Evolutionary conservation across 371 early-diverging fungal genomes (phyloP).

Genomic region (Apophysomyces trapeziformis): DNA sequence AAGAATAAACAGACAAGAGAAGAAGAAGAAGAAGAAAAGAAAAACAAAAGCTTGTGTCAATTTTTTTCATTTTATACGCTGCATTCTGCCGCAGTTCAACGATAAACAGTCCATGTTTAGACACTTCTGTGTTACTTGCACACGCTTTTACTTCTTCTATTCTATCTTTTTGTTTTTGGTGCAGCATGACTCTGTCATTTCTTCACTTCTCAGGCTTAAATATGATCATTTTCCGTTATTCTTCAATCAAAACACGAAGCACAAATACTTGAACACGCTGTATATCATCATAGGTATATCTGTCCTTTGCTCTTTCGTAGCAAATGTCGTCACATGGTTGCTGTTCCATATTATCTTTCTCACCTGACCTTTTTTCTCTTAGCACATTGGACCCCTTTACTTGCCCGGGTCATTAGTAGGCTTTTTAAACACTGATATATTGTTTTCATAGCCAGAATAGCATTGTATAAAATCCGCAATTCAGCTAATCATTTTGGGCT

Average conservation of each 20-base stretch:
- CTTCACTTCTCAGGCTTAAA: too few species aligned
- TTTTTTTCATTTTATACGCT: not conserved
- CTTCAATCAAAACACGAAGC: too few species aligned
- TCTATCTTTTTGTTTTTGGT: not conserved
- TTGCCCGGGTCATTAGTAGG: not conserved
- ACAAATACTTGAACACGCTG: too few species aligned
- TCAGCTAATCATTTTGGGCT: too few species aligned
- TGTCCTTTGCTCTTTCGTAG: not conserved
- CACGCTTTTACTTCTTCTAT: not conserved
- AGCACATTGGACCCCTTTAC: not conserved
- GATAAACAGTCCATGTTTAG: slow-evolving; percentile 4
- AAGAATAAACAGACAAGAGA: not conserved
- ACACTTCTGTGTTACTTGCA: not conserved
- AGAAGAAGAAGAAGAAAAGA: not conserved
- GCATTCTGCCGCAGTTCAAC: slow-evolving; percentile 1
- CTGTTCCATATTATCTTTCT: not conserved
- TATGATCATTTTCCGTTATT: too few species aligned
- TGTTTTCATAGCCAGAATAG: too few species aligned
- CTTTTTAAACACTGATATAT: not conserved
- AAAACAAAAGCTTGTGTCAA: not conserved
- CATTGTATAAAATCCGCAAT: too few species aligned
- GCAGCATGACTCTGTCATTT: too few species aligned
- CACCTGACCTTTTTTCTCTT: slow-evolving; percentile 2
- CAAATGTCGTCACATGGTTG: not conserved
- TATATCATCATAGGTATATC: not conserved